Percentiles rank a stretch among this genome's conserved stretches.
These are phyloP conservation scores for Pelargonium cotyledonis DNA, from an alignment of 441 rosid species.

Conservation along the genomic window DNA sequence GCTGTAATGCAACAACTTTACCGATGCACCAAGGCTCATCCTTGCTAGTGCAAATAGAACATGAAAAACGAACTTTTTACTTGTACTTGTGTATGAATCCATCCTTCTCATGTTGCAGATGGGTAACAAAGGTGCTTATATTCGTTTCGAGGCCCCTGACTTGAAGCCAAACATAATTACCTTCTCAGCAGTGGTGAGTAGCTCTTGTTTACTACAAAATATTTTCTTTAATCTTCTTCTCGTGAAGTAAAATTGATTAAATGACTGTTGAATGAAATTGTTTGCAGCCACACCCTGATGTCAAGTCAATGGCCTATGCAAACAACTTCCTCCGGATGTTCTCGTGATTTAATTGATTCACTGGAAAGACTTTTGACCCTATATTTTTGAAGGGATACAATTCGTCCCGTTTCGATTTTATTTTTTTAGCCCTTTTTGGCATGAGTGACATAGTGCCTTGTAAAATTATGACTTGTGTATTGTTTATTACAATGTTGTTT, in stretches of 20 bases:
- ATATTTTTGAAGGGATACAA: too few relatives aligned
- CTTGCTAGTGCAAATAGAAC: too few relatives aligned
- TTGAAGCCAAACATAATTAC: conserved; percentile 86
- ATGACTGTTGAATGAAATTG: conserved; percentile 10
- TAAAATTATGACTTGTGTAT: background rate
- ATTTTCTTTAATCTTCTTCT: too few relatives aligned
- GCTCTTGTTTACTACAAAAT: background rate
- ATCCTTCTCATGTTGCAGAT: conserved; percentile 41
- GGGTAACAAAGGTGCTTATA: conserved; percentile 97
- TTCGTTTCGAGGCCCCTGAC: conserved; percentile 79
- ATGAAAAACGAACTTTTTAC: too few relatives aligned
- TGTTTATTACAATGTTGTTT: background rate
- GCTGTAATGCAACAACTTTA: too few relatives aligned
- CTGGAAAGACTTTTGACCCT: too few relatives aligned
- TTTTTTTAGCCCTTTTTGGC: too few relatives aligned
- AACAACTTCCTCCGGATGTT: conserved; percentile 83
- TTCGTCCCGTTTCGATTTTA: too few relatives aligned
- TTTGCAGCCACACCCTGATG: conserved; percentile 88
- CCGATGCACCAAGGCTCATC: too few relatives aligned
- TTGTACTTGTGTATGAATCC: background rate
- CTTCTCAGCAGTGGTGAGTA: conserved; percentile 91
- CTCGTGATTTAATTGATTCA: conserved; percentile 29
- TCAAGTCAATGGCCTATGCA: conserved; percentile 95
- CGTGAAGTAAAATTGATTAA: too few relatives aligned
- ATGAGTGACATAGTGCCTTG: background rate